phyloP scores from a whole-genome alignment of 1,139 yeast species.

The Blastobotrys buckinghamii region DNA sequence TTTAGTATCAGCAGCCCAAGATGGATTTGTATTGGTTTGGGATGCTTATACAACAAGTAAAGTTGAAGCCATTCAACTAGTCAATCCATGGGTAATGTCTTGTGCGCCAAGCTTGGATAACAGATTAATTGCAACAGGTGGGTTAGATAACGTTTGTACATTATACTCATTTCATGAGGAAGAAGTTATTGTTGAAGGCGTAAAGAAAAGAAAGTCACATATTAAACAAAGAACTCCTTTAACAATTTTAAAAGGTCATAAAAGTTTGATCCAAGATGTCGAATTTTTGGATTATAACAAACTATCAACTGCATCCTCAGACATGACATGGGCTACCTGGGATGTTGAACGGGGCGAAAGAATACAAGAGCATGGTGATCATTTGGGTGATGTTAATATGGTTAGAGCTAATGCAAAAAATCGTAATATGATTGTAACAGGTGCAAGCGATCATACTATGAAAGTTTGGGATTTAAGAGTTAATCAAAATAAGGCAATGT shows the following conservation, averaged over 20 bases:
- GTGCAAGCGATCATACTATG: conserved; percentile 89
- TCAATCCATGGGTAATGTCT: conserved; percentile 69
- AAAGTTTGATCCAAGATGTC: conserved; percentile 74
- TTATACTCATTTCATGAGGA: conserved; percentile 46
- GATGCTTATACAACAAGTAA: conserved; percentile 71
- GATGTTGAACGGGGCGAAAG: conserved; percentile 59
- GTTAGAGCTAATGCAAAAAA: conserved; percentile 38
- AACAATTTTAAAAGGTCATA: conserved; percentile 66
- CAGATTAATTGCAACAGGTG: conserved; percentile 68
- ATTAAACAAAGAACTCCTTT: conserved; percentile 35
- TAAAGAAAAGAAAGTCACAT: conserved; percentile 14
- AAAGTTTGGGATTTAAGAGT: conserved; percentile 95
- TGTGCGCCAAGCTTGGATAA: conserved; percentile 71
- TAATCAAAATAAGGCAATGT: conserved; percentile 62
- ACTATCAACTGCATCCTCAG: conserved; percentile 76
- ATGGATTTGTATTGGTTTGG: conserved; percentile 83
- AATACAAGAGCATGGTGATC: conserved; percentile 59
- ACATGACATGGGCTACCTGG: conserved; percentile 77
- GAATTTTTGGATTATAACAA: conserved; percentile 53
- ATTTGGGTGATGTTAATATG: conserved; percentile 72
- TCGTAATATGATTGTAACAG: conserved; percentile 68
- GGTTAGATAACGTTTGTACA: conserved; percentile 73
- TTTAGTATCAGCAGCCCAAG: conserved; percentile 74
- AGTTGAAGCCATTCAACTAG: conserved; percentile 50
- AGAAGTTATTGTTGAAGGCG: neutral